These are phyloP conservation scores for Coemansia erecta DNA, from an alignment of 192 early-diverging fungal species.

Conservation along the genomic window DNA sequence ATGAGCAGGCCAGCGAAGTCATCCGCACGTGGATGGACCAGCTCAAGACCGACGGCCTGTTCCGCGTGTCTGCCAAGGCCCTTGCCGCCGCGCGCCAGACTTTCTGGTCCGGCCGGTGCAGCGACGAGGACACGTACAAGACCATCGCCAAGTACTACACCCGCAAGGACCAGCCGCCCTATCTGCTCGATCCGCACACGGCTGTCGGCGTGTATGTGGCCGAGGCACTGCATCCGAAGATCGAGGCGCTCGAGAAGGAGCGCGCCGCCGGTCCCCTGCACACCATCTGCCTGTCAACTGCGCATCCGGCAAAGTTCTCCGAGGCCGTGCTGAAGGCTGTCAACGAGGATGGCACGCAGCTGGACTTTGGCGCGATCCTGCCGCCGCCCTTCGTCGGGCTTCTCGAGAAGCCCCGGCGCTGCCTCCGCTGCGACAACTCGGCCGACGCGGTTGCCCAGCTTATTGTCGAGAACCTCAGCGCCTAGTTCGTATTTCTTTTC, in stretches of 20 bases:
- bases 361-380: constrained; percentile 61
- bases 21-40: constrained; percentile 77
- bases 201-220: constrained; percentile 91
- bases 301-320: constrained; percentile 95
- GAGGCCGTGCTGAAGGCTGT: constrained; percentile 82
- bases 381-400: constrained; percentile 69
- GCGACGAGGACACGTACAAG: constrained; percentile 69
- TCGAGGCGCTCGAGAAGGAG: constrained; percentile 1
- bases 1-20: constrained; percentile 56
- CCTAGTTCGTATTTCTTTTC: not conserved
- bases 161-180: constrained; percentile 40
- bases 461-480: constrained; percentile 16
- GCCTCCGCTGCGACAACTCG: constrained; percentile 50
- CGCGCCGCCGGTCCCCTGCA: constrained; percentile 6
- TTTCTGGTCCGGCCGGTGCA: constrained; percentile 74
- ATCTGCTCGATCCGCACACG: constrained; percentile 94
- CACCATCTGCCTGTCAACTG: constrained; percentile 79
- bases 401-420: constrained; percentile 67
- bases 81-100: constrained; percentile 64
- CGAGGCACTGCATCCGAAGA: constrained; percentile 52
- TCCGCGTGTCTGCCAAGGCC: constrained; percentile 62
- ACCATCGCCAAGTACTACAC: constrained; percentile 74
- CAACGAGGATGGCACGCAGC: constrained; percentile 42
- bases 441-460: constrained; percentile 42
- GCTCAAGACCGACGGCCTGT: constrained; percentile 68